phyloP scores from a whole-genome alignment of 2,329 filamentous ascomycete species.

The Diaporthe velutina region DNA sequence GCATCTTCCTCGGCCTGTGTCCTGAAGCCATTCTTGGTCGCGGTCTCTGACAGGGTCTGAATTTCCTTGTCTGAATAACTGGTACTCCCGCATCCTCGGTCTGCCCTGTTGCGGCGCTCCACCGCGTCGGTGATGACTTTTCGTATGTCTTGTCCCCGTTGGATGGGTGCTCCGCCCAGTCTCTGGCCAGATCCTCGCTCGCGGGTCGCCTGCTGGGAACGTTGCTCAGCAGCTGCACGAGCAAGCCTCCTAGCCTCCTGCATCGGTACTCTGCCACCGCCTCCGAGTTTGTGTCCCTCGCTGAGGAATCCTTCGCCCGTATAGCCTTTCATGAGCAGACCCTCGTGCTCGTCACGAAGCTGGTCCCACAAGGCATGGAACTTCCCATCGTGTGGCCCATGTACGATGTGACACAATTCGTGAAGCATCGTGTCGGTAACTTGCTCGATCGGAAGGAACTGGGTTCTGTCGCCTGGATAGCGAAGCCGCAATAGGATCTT shows the following conservation, averaged over 20 bases:
- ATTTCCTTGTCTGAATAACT: constrained; percentile 76
- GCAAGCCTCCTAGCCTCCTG: constrained; percentile 83
- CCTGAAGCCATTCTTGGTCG: constrained; percentile 79
- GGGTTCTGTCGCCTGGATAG: constrained; percentile 77
- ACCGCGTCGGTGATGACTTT: constrained; percentile 79
- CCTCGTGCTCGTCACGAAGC: constrained; percentile 86
- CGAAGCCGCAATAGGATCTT: constrained; percentile 88
- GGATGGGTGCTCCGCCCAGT: constrained; percentile 73
- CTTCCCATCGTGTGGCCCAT: constrained; percentile 83
- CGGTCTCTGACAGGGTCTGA: constrained; percentile 71
- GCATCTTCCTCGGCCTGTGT: constrained; percentile 90
- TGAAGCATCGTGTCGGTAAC: constrained; percentile 94
- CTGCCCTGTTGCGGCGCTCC: constrained; percentile 74
- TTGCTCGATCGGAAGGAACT: constrained; percentile 85
- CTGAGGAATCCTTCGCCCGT: constrained; percentile 91
- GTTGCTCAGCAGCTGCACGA: constrained; percentile 79
- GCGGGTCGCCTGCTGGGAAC: constrained; percentile 63
- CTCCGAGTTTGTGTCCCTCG: constrained; percentile 80
- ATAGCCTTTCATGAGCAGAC: constrained; percentile 83
- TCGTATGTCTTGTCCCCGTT: constrained; percentile 76
- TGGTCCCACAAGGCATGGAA: constrained; percentile 93
- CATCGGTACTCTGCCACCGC: constrained; percentile 69
- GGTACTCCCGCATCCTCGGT: constrained; percentile 82
- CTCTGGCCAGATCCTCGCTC: constrained; percentile 73
- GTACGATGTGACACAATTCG: constrained; percentile 89